A percentile compares a stretch with the other conserved stretches of the same genome.
These are phyloP conservation scores for Capsicum pubescens DNA, from an alignment of 257 asterid genomes.

Conservation along the genomic window DNA sequence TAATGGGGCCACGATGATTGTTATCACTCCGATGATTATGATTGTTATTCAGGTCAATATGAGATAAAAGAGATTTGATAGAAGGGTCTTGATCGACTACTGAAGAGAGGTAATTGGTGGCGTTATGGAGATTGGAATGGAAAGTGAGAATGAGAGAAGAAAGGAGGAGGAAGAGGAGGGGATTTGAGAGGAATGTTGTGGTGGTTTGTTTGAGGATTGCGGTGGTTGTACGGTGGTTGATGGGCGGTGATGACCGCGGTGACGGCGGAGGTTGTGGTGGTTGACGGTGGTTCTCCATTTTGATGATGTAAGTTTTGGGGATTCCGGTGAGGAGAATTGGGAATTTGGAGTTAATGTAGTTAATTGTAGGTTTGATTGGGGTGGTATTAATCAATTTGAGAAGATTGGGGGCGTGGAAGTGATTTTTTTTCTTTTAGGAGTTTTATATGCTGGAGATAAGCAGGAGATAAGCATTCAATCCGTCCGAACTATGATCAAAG, in stretches of 20 bases:
- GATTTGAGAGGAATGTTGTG: constrained; percentile 52
- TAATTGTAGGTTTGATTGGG: constrained; percentile 26
- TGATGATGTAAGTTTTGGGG: not conserved
- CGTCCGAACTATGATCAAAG: too few relatives aligned
- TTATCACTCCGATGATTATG: too few relatives aligned
- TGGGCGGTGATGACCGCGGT: constrained; percentile 35
- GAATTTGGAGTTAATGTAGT: too few relatives aligned
- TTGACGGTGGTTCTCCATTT: constrained; percentile 27
- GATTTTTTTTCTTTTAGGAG: too few relatives aligned
- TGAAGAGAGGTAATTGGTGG: constrained; percentile 74
- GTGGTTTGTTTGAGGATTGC: constrained; percentile 70
- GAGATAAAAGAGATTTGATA: constrained; percentile 73
- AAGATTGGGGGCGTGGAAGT: not conserved
- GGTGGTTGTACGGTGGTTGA: constrained; percentile 51
- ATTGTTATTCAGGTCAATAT: constrained; percentile 46
- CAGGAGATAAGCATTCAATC: too few relatives aligned
- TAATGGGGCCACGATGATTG: too few relatives aligned
- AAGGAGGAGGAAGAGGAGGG: constrained; percentile 64
- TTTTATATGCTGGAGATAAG: too few relatives aligned
- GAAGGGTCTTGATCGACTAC: constrained; percentile 76
- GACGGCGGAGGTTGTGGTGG: constrained; percentile 35
- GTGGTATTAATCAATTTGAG: constrained; percentile 26
- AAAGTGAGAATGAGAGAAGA: constrained; percentile 63
- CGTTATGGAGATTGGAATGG: constrained; percentile 70
- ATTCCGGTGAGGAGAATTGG: not conserved